A percentile compares a stretch with the other conserved stretches of the same genome.
These are phyloP conservation scores for Solanum appendiculatum DNA, from an alignment of 257 asterid genomes.

Conservation along the genomic window DNA sequence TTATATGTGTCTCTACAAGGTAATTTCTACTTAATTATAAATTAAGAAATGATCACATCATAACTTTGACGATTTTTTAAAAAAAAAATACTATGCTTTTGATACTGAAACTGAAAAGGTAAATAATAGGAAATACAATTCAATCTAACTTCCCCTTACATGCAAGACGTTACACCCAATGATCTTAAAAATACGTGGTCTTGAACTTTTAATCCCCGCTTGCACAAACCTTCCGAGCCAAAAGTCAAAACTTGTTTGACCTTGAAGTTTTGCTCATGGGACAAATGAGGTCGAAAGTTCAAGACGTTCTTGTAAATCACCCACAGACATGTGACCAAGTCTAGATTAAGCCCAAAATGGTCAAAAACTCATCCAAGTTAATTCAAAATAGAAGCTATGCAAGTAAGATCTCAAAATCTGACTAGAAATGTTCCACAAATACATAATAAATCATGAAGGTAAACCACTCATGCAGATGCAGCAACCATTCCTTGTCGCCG, in stretches of 20 bases:
- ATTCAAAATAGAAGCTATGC: background rate
- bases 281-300: background rate
- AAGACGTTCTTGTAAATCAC: background rate
- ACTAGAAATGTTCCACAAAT: background rate
- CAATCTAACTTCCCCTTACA: no score
- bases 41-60: no score
- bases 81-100: no score
- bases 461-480: background rate
- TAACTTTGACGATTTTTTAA: no score
- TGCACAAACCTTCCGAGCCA: background rate
- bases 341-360: background rate
- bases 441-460: background rate
- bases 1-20: no score
- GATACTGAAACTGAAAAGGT: no score
- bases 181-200: no score
- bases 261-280: background rate
- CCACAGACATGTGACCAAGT: background rate
- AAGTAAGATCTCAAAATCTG: background rate
- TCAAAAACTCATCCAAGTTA: background rate
- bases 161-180: background rate
- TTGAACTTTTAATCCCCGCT: background rate
- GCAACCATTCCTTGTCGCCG: background rate
- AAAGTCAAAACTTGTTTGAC: background rate
- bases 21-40: no score
- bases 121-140: background rate